phyloP scores from a whole-genome alignment of 164 flowering plant species.

The Tetrastigma voinierianum region DNA sequence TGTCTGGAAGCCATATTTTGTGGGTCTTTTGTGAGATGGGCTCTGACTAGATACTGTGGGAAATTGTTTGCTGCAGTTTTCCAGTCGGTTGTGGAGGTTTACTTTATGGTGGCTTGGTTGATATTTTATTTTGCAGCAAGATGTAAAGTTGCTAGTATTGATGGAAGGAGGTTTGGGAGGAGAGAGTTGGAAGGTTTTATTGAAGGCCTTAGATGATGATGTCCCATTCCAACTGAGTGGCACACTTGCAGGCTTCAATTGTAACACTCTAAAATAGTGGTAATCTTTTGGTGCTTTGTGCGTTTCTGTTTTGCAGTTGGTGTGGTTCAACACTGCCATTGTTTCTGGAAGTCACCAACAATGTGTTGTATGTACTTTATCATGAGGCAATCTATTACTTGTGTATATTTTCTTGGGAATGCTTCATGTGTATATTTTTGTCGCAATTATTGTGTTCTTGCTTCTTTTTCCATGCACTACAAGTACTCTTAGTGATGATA shows the following conservation, averaged over 20 bases:
- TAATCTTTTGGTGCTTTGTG: slow-evolving; percentile 30
- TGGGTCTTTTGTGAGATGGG: slow-evolving; percentile 60
- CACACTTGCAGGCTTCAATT: slow-evolving; percentile 20
- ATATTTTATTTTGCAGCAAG: slow-evolving; percentile 72
- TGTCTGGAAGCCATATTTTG: slow-evolving; percentile 64
- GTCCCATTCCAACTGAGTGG: neutral
- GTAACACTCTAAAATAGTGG: slow-evolving; percentile 29
- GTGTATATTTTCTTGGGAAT: slow-evolving; percentile 30
- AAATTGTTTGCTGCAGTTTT: slow-evolving; percentile 42
- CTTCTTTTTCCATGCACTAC: slow-evolving; percentile 9
- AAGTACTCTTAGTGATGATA: neutral
- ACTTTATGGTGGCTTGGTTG: slow-evolving; percentile 92
- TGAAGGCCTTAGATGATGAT: slow-evolving; percentile 73
- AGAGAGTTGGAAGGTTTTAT: slow-evolving; percentile 73
- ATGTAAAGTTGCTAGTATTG: slow-evolving; percentile 56
- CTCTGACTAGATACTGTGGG: slow-evolving; percentile 47
- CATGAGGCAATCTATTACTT: slow-evolving; percentile 27
- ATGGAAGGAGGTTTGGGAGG: slow-evolving; percentile 68
- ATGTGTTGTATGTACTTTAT: slow-evolving; percentile 47
- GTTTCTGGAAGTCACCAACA: slow-evolving; percentile 26
- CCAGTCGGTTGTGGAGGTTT: slow-evolving; percentile 76
- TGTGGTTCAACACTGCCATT: slow-evolving; percentile 34
- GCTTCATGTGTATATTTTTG: slow-evolving; percentile 29
- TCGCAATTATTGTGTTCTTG: slow-evolving; percentile 5
- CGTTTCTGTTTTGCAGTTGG: slow-evolving; percentile 21